Conservation (phyloP, 75 land plant genomes). For the Pseudotsuga menziesii region DNA sequence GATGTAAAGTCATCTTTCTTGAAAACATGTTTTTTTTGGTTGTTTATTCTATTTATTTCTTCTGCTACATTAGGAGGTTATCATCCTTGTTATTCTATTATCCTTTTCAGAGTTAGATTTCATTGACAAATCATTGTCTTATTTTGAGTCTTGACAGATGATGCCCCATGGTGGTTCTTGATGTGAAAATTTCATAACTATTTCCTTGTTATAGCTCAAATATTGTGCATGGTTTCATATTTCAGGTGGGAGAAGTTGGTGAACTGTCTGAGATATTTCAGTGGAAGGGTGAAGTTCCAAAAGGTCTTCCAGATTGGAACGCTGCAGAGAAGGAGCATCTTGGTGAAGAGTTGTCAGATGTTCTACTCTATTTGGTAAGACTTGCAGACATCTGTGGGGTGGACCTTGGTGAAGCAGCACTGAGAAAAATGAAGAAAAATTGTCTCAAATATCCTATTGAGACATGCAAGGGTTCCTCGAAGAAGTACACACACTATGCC, state of each 20-base stretch:
- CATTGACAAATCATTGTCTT: background rate
- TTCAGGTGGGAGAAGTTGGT: conserved; percentile 55
- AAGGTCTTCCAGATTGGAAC: conserved; percentile 46
- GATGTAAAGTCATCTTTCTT: background rate
- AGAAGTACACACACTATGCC: conserved; percentile 24
- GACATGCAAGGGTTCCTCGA: conserved; percentile 39
- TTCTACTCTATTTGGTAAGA: conserved; percentile 54
- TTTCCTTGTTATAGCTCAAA: background rate
- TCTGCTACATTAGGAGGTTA: background rate
- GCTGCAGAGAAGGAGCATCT: conserved; percentile 44
- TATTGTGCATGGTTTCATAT: conserved; percentile 1
- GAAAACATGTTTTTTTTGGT: too few relatives aligned
- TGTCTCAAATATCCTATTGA: conserved; percentile 63
- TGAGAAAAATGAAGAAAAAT: conserved; percentile 45
- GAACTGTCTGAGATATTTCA: conserved; percentile 61
- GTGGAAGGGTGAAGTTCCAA: conserved; percentile 57
- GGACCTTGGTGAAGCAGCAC: conserved; percentile 56
- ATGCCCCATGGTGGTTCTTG: background rate
- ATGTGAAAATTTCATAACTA: too few relatives aligned
- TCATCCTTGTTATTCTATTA: background rate
- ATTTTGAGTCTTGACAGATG: too few relatives aligned
- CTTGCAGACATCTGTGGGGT: conserved; percentile 64
- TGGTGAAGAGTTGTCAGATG: conserved; percentile 63
- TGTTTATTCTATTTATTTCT: too few relatives aligned
- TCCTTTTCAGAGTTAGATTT: background rate